Percentiles rank a stretch among this genome's conserved stretches.
These are phyloP conservation scores for Trichopus zeylanicus DNA, from an alignment of 116 monocot species.

Conservation along the genomic window DNA sequence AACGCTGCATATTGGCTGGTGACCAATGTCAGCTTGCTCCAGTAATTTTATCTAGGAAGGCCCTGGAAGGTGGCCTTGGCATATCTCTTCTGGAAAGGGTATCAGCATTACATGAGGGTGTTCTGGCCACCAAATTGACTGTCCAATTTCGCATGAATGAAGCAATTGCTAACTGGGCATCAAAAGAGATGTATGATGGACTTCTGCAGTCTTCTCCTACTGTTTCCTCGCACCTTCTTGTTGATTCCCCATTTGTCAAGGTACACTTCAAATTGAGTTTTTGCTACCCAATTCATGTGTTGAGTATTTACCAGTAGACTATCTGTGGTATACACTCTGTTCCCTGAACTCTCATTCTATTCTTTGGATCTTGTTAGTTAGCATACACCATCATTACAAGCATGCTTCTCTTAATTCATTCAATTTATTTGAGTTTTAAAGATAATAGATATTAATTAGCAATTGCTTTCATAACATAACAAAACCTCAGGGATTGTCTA, in stretches of 20 bases:
- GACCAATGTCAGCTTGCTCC: constrained; percentile 93
- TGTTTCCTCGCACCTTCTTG: constrained; percentile 77
- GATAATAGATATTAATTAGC: too few species aligned
- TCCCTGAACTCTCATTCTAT: too few species aligned
- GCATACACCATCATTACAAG: too few species aligned
- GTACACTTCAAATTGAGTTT: constrained; percentile 17
- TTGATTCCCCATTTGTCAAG: constrained; percentile 91
- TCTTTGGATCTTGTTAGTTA: too few species aligned
- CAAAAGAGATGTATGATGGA: constrained; percentile 93
- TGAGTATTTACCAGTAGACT: too few species aligned
- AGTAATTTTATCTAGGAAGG: constrained; percentile 78
- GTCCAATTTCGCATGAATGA: constrained; percentile 90
- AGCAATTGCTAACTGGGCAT: constrained; percentile 94
- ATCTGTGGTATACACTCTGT: too few species aligned
- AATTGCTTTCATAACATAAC: too few species aligned
- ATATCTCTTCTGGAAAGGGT: constrained; percentile 79
- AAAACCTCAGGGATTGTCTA: too few species aligned
- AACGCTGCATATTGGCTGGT: constrained; percentile 80
- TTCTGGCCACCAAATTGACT: constrained; percentile 52
- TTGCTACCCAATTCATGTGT: too few species aligned
- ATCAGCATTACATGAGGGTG: constrained; percentile 48
- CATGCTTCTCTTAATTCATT: too few species aligned
- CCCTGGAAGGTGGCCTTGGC: constrained; percentile 92
- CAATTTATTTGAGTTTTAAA: too few species aligned
- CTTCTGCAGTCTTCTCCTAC: constrained; percentile 51